Conservation (phyloP, 768 basidiomycete species). For the Rhizopogon roseolus region DNA sequence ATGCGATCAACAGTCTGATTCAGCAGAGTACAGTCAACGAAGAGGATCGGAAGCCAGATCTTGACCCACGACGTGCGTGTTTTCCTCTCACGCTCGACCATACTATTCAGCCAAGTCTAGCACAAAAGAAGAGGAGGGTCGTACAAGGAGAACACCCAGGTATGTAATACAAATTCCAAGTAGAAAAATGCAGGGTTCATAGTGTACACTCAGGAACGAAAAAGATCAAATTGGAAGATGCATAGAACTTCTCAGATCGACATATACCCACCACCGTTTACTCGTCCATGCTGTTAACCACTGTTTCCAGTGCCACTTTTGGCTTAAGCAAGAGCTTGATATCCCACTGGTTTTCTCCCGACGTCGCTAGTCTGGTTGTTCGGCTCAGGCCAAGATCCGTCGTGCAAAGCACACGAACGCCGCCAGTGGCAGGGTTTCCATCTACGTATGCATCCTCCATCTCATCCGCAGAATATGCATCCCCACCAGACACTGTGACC, state of each 20-base stretch:
- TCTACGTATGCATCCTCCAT: conserved; percentile 31
- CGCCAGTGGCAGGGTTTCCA: conserved; percentile 5
- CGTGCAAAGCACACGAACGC: conserved; percentile 27
- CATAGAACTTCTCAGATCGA: not conserved
- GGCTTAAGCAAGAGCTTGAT: conserved; percentile 30
- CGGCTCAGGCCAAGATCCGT: conserved; percentile 34
- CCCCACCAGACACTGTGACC: conserved; percentile 13
- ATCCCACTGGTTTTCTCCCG: conserved; percentile 26
- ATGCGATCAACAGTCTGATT: not conserved
- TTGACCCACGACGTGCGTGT: not conserved
- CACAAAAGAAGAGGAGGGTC: not conserved
- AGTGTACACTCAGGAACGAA: not conserved
- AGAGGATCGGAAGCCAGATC: not conserved
- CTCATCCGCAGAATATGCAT: conserved; percentile 14
- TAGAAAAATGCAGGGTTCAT: not conserved
- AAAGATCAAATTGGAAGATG: conserved; percentile 4
- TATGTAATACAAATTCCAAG: not conserved
- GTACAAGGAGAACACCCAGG: not conserved
- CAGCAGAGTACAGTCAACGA: not conserved
- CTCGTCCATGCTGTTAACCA: conserved; percentile 28
- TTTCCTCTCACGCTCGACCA: not conserved
- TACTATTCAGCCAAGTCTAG: not conserved
- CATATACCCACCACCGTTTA: conserved; percentile 3
- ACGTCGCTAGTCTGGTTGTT: conserved; percentile 19
- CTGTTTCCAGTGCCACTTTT: conserved; percentile 33